These are phyloP conservation scores for Aspergillus baeticus DNA, from an alignment of 495 filamentous ascomycete genomes.

Conservation along the genomic window DNA sequence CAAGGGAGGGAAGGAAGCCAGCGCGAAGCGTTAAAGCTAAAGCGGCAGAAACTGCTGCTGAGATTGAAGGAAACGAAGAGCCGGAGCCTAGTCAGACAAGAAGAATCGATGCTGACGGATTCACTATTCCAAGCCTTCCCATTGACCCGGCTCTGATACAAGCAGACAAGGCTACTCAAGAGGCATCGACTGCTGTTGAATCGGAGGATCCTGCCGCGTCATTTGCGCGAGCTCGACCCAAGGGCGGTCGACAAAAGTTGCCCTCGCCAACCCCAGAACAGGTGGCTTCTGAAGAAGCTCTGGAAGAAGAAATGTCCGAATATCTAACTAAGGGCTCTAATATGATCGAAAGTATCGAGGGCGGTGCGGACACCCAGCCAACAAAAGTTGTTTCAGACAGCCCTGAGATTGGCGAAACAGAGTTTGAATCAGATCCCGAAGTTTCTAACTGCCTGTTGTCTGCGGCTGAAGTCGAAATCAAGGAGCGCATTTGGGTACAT, in stretches of 20 bases:
- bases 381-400: conserved; percentile 37
- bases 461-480: conserved; percentile 67
- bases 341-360: conserved; percentile 33
- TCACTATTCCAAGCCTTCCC: conserved; percentile 47
- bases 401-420: conserved; percentile 64
- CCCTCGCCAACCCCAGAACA: conserved; percentile 39
- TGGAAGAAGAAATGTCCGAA: conserved; percentile 43
- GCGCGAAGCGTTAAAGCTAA: conserved; percentile 35
- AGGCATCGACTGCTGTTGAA: conserved; percentile 24
- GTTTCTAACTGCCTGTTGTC: conserved; percentile 73
- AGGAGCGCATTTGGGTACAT: conserved; percentile 90
- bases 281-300: conserved; percentile 42
- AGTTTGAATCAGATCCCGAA: conserved; percentile 80
- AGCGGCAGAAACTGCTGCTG: conserved; percentile 47
- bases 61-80: conserved; percentile 33
- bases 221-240: conserved; percentile 25
- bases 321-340: conserved; percentile 39
- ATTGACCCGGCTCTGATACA: conserved; percentile 44
- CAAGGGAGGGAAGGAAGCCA: conserved; percentile 46
- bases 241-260: conserved; percentile 28
- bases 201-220: conserved; percentile 25
- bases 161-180: conserved; percentile 15
- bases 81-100: conserved; percentile 26
- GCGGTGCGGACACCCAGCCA: not conserved
- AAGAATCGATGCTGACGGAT: conserved; percentile 48